Evolutionary conservation across 2,329 filamentous ascomycete genomes (phyloP), one percentile per base, ranked within the genome.

Genomic region (Aspergillus glaucus): DNA sequence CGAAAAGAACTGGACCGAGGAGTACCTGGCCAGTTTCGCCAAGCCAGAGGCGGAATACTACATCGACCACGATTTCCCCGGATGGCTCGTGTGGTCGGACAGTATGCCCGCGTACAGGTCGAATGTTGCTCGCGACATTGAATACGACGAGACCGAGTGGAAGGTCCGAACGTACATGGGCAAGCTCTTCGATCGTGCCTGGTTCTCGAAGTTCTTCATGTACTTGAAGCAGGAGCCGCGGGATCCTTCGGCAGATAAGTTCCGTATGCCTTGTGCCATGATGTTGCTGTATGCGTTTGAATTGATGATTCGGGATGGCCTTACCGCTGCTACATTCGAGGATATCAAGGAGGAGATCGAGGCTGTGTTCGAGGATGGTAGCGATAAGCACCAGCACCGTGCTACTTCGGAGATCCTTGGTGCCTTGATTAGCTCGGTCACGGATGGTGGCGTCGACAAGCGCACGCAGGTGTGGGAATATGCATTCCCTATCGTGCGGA

Each of bases 171-270:
- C 80, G 47, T 86, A 88, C 62, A 93, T 98, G 61, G 93, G 91
- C 43, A 79, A 79, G 48, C 76, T 90, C 39, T 75, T 98, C 53
- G 88, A 87, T 51, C 84, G 84, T 44, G 81, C 88, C 24, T 98
- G 93, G 94, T 84, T 96, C 57, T 80, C 81, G 40, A 86, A 85
- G 45, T 92, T 86, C 68, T 98, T 98, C 62, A 87, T 85, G 21
- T 97, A 92, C 64, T 80, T 97, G 73, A 97, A 96, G 72, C 93
- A 97, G 69, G 92, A 97, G 67, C 92, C 93, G 2, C 84, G 92
- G 41, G 92, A 97, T 64, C 71, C 82, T 0, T 79, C 79, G 4
- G 79, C 87, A 0, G 92, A 98, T 65, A 81, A 92, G 46, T 97
- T 98, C 74, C 82, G 91, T 47, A 91, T 95, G 79, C 84, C 86